These are phyloP conservation scores for Schizophyllum amplum DNA, from an alignment of 1,284 basidiomycete species.

Conservation along the genomic window DNA sequence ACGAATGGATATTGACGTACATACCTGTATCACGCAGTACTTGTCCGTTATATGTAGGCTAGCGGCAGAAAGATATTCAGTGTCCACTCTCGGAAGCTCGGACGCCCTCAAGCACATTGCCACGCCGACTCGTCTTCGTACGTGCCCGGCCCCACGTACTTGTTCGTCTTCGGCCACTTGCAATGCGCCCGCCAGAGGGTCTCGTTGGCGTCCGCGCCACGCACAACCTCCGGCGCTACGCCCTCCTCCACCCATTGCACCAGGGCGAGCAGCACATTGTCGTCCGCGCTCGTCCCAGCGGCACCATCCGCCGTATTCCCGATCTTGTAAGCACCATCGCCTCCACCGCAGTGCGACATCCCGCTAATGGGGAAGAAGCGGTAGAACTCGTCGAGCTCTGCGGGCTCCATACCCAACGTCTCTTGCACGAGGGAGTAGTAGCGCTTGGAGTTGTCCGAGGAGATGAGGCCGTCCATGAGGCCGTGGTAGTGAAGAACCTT, in stretches of 20 bases:
- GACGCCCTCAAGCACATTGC: too few relatives aligned
- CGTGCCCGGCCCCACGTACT: constrained; percentile 10
- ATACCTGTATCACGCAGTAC: too few relatives aligned
- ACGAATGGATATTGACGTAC: too few relatives aligned
- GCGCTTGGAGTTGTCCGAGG: background rate
- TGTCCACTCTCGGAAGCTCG: too few relatives aligned
- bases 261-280: constrained; percentile 10
- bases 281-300: constrained; percentile 1
- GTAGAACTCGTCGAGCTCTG: too few relatives aligned
- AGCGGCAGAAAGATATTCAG: too few relatives aligned
- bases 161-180: constrained; percentile 5
- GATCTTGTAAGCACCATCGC: constrained; percentile 12
- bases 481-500: constrained; percentile 9
- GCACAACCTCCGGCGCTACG: too few relatives aligned
- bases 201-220: constrained; percentile 1
- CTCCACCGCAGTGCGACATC: constrained; percentile 12
- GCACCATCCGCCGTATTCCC: background rate
- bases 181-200: constrained; percentile 7
- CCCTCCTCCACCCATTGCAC: constrained; percentile 13
- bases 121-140: too few relatives aligned
- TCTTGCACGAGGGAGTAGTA: background rate
- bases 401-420: constrained; percentile 8
- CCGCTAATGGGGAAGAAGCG: constrained; percentile 11
- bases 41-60: too few relatives aligned
- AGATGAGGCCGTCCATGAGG: background rate